Evolutionary conservation across 345 rosid species (phyloP), one percentile per base, ranked within the genome.

Genomic region (Rhodamnia rubescens): DNA sequence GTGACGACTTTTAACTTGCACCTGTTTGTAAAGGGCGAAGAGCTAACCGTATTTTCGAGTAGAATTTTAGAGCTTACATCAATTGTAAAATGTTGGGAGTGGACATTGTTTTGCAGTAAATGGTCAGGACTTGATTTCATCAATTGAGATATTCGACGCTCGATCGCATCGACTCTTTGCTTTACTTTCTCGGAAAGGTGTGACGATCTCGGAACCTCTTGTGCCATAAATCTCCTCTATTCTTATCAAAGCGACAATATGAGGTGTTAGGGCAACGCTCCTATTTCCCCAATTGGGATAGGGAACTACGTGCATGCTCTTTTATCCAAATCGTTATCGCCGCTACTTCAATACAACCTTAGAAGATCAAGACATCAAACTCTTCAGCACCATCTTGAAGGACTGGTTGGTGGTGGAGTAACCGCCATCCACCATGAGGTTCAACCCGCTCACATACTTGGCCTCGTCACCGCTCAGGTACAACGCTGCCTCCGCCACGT

Each of bases 341-440:
- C 32, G 20, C 51, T 83, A 20, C 53, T 5, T 10, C 51, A 49
- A 27, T n/a, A 44, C 78, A 7, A 29, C 51, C 50, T 44, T 26
- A 6, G 51, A 42, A 61, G 51, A 74, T 27, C 47, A 50, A 74
- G 84, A 42, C 51, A 81, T 18, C n/a, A 88, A 83, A 22, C 83
- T 88, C 59, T 83, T 81, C 0, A 90, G 83, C 7, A 54, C 85
- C 61, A 7, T 82, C 7, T n/a, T 85, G 80, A 88, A 90, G 14
- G 87, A 84, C 84, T 81, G 90, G 85, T 87, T 91, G 40, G 90
- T 89, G 51, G 87, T 84, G 87, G 85, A 86, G 47, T 88, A 92
- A 1, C 94, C 94, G 9, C 94, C 93, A 14, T 92, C 94, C 83
- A 91, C 88, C 84, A 89, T 6, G 27, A 92, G 88, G 59, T 91